These are phyloP conservation scores for Neophaeococcomyces mojaviensis DNA, from an alignment of 2,329 filamentous ascomycete species.

Conservation along the genomic window DNA sequence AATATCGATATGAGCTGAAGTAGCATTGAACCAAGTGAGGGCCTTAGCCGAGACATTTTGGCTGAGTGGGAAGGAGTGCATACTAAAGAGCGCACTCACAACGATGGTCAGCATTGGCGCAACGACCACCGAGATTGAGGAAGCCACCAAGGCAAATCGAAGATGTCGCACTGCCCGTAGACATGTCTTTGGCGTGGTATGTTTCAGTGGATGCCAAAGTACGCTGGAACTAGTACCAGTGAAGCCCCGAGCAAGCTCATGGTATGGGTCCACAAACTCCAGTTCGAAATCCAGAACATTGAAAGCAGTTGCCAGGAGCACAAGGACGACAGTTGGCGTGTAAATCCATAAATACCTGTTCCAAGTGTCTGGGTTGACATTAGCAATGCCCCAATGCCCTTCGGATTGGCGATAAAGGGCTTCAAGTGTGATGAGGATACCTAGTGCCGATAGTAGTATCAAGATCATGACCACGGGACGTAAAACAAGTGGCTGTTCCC, in stretches of 20 bases:
- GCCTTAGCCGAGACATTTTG: constrained; percentile 18
- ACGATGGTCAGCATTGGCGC: constrained; percentile 22
- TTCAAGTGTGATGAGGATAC: constrained; percentile 13
- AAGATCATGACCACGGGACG: constrained; percentile 5
- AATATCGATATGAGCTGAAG: background rate
- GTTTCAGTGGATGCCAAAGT: constrained; percentile 15
- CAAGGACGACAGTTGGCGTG: constrained; percentile 19
- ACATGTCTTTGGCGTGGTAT: constrained; percentile 12
- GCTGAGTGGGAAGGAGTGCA: constrained; percentile 10
- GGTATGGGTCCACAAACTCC: constrained; percentile 12
- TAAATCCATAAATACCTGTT: constrained; percentile 21
- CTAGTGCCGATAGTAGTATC: constrained; percentile 12
- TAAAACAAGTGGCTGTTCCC: constrained; percentile 15
- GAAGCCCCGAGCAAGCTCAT: constrained; percentile 13
- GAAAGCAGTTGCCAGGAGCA: constrained; percentile 17
- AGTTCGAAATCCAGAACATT: constrained; percentile 15
- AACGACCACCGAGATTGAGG: constrained; percentile 21
- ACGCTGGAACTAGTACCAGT: constrained; percentile 12
- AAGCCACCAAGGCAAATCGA: constrained; percentile 15
- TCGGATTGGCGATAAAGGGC: constrained; percentile 13
- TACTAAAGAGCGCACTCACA: constrained; percentile 24
- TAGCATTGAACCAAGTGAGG: constrained; percentile 20
- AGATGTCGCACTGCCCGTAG: constrained; percentile 13
- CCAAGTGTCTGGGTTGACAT: constrained; percentile 7
- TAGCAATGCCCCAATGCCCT: constrained; percentile 12